Evolutionary conservation across 306 rosid species (phyloP).

Genomic region (Macrotyloma uniflorum): DNA sequence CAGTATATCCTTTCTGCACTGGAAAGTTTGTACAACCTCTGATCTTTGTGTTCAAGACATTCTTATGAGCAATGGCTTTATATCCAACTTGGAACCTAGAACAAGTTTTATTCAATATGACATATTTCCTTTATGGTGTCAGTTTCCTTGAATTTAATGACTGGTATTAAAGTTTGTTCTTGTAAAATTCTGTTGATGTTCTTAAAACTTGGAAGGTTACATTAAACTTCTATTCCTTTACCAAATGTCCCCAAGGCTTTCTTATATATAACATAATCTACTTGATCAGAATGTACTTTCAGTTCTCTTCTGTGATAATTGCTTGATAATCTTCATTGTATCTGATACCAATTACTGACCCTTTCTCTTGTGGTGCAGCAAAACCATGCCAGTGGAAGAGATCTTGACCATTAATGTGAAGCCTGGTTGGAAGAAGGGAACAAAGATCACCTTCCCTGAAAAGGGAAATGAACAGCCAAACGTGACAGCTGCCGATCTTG

Average conservation of each 20-base stretch:
- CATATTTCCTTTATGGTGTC: too few relatives aligned
- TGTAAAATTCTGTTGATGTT: not conserved
- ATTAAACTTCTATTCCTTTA: not conserved
- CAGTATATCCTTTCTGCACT: not conserved
- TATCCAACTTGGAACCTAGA: too few relatives aligned
- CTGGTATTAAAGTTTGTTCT: too few relatives aligned
- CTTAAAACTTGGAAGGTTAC: not conserved
- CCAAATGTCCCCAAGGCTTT: not conserved
- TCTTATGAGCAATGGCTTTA: too few relatives aligned
- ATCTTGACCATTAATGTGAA: constrained; percentile 60
- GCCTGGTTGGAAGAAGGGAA: constrained; percentile 77
- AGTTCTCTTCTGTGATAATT: not conserved
- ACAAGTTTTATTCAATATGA: too few relatives aligned
- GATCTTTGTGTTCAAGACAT: not conserved
- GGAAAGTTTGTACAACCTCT: not conserved
- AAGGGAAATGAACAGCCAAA: constrained; percentile 64
- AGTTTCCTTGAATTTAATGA: too few relatives aligned
- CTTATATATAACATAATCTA: not conserved
- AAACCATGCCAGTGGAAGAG: constrained; percentile 56
- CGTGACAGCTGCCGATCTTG: constrained; percentile 52
- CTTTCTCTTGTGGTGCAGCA: constrained; percentile 41
- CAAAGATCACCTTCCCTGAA: constrained; percentile 68
- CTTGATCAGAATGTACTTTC: not conserved
- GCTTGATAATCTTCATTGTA: not conserved
- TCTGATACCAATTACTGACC: not conserved